Conservation (phyloP, 1,284 basidiomycete species). For the Somion occarium region DNA sequence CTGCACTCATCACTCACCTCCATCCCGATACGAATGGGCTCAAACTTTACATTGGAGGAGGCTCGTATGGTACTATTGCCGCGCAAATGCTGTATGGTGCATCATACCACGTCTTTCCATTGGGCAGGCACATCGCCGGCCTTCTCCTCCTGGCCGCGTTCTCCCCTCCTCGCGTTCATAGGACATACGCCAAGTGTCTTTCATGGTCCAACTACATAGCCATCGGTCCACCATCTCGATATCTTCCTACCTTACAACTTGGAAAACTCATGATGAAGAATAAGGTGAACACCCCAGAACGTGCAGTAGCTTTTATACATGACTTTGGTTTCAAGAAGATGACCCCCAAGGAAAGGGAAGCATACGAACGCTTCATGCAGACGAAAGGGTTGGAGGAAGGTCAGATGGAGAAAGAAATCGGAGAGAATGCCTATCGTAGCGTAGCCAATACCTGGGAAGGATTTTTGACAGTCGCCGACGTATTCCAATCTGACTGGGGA, state of each 20-base stretch:
- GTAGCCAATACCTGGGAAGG: slow-evolving; percentile 37
- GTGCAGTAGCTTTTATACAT: slow-evolving; percentile 38
- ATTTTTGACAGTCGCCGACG: slow-evolving; percentile 37
- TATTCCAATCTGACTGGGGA: slow-evolving; percentile 52
- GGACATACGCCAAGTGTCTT: slow-evolving; percentile 32
- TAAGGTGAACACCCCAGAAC: slow-evolving; percentile 34
- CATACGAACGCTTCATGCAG: slow-evolving; percentile 38
- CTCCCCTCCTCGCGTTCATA: slow-evolving; percentile 44
- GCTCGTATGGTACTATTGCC: slow-evolving; percentile 48
- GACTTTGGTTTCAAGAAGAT: slow-evolving; percentile 35
- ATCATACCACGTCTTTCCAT: slow-evolving; percentile 44
- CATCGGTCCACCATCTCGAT: slow-evolving; percentile 39
- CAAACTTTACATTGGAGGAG: slow-evolving; percentile 45
- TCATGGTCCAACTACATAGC: slow-evolving; percentile 22
- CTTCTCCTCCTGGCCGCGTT: slow-evolving; percentile 43
- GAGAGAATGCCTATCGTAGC: slow-evolving; percentile 39
- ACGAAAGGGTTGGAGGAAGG: slow-evolving; percentile 27
- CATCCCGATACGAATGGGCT: slow-evolving; percentile 39
- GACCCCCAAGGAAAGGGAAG: slow-evolving; percentile 35
- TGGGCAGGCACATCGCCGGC: slow-evolving; percentile 39
- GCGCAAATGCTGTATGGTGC: slow-evolving; percentile 56
- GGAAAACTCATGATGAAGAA: slow-evolving; percentile 27
- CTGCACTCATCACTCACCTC: slow-evolving; percentile 43
- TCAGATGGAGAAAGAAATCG: slow-evolving; percentile 31
- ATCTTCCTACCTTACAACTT: slow-evolving; percentile 34